Conservation (phyloP, 2,329 filamentous ascomycete species). For the Cercospora sp. region DNA sequence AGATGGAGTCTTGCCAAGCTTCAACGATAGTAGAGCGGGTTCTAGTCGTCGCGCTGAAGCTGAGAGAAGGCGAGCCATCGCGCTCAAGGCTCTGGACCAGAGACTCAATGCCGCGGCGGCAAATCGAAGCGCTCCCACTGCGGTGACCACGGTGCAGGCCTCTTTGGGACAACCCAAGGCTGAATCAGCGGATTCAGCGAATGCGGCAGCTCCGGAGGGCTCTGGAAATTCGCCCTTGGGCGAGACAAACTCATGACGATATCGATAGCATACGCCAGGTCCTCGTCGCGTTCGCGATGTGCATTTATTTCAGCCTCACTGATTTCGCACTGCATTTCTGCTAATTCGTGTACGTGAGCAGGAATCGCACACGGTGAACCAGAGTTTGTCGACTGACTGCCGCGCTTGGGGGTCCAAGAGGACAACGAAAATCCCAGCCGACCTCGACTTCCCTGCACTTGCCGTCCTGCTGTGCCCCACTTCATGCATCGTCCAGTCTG, state of each 20-base stretch:
- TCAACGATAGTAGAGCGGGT: slow-evolving; percentile 53
- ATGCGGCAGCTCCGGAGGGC: neutral
- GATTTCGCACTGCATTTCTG: neutral
- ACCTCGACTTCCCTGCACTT: neutral
- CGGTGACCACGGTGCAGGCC: slow-evolving; percentile 29
- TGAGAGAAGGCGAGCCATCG: slow-evolving; percentile 82
- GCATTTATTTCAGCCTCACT: neutral
- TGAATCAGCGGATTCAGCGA: neutral
- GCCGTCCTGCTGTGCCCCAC: neutral
- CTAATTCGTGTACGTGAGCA: neutral
- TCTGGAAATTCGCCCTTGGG: neutral
- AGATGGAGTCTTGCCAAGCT: slow-evolving; percentile 61
- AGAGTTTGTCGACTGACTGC: neutral
- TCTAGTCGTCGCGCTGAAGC: slow-evolving; percentile 72
- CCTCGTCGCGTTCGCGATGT: neutral
- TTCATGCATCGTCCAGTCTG: neutral
- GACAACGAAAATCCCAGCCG: neutral
- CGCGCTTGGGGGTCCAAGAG: neutral
- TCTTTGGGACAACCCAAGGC: slow-evolving; percentile 15
- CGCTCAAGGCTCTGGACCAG: slow-evolving; percentile 89
- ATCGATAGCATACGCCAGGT: neutral
- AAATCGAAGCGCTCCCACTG: slow-evolving; percentile 17
- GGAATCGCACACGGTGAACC: neutral
- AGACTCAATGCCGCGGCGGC: slow-evolving; percentile 77
- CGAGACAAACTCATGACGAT: neutral